Base-by-base conservation (phyloP, 106 monocot genomes). In the Dioscorea zingiberensis region DNA sequence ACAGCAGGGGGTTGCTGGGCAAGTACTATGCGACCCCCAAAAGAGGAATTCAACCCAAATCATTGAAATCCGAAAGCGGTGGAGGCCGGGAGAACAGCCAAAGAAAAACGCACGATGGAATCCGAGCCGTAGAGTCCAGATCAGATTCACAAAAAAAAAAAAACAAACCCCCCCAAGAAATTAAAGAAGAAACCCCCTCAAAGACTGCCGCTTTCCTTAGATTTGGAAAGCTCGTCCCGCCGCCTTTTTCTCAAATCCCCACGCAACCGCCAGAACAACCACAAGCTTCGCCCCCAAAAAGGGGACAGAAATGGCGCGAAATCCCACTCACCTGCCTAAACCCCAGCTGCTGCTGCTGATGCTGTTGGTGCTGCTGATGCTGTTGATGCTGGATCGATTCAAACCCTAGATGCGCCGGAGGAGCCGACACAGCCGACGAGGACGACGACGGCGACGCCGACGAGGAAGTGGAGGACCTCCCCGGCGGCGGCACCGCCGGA, bases 321-420 rank as follows among this genome's bases (percentile, higher is more conserved):
- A 68, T n/a, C 62, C 55, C 55, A 73, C 77, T 76, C 67, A 88
- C 88, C 81, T 84, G 83, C 44, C 77, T 80, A 62, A 78, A 69
- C 48, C 48, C 75, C 12, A 81, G 61, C 69, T 71, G 78, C 55
- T 79, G 79, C 58, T 80, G 80, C 63, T 78, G 75, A 26, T 73
- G 73, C 25, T 73, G 73, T 11, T 71, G 71, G 61, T 68, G 68
- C 21, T 63, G 76, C 51, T 63, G 69, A 54, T 76, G 69, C 23
- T 56, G 69, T 15, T 70, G 76, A 27, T 66, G 70, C 29, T 74
- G 80, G 24, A 56, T 46, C 13, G 72, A 62, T 7, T 85, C 80
- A 14, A 80, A 69, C 48, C 67, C 74, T 68, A 81, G 29, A 17
- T 74, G 81, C 32, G 38, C 38, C 38, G 38, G 38, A 1, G 38